These are phyloP conservation scores for Corylus avellana DNA, from an alignment of 306 rosid species.

Conservation along the genomic window DNA sequence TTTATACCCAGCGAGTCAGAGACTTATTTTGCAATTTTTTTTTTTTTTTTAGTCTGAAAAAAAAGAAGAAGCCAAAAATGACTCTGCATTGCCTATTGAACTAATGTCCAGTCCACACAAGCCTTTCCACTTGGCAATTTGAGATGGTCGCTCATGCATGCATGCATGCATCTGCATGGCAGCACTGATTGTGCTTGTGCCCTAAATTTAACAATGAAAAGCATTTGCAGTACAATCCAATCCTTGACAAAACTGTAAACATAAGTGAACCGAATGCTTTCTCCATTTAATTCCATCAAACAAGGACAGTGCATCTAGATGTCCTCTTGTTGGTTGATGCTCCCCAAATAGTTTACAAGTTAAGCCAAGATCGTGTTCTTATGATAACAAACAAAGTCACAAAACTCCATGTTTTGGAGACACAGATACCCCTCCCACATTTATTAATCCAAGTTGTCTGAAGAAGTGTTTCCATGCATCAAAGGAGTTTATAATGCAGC, in stretches of 20 bases:
- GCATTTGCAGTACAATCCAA: too few relatives aligned
- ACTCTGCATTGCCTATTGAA: too few relatives aligned
- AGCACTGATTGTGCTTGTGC: not conserved
- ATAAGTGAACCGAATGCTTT: too few relatives aligned
- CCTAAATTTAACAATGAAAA: too few relatives aligned
- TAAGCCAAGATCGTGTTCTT: not conserved
- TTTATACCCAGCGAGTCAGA: too few relatives aligned
- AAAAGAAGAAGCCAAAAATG: too few relatives aligned
- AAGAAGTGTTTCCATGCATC: not conserved
- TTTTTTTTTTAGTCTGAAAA: too few relatives aligned
- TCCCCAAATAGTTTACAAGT: not conserved
- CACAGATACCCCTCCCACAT: constrained; percentile 24
- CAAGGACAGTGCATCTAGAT: not conserved
- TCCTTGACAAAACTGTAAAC: too few relatives aligned
- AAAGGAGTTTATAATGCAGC: constrained; percentile 53
- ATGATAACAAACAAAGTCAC: not conserved
- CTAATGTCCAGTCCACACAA: not conserved
- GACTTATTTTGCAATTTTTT: too few relatives aligned
- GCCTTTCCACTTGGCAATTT: not conserved
- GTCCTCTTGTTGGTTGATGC: not conserved
- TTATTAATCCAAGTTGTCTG: constrained; percentile 40
- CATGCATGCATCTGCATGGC: not conserved
- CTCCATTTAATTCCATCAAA: not conserved
- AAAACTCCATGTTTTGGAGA: constrained; percentile 21
- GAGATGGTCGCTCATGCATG: not conserved